Conservation (phyloP, 108 stramenopile genomes). For the Conticribra guillardii region DNA sequence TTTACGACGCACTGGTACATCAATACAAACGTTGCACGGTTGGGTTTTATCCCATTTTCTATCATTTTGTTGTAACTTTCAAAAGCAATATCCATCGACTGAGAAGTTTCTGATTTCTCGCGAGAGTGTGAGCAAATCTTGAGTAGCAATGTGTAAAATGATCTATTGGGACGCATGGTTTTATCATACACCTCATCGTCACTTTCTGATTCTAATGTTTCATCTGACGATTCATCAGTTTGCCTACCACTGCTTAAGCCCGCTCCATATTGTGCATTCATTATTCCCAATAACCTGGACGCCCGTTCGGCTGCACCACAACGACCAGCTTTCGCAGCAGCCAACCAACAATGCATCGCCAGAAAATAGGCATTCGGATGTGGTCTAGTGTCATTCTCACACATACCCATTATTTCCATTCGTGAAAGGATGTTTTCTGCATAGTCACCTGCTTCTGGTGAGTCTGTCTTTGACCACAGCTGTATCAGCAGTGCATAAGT, state of each 20-base stretch:
- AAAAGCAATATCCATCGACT: conserved; percentile 37
- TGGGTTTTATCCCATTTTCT: conserved; percentile 23
- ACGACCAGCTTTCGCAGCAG: conserved; percentile 34
- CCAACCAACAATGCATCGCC: conserved; percentile 42
- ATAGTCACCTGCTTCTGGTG: conserved; percentile 43
- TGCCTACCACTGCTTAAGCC: background rate
- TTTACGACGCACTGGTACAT: conserved; percentile 37
- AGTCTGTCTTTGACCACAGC: conserved; percentile 40
- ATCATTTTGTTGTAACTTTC: conserved; percentile 43
- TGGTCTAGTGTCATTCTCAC: conserved; percentile 20
- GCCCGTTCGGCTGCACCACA: conserved; percentile 46
- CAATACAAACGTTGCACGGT: conserved; percentile 13
- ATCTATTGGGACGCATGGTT: background rate
- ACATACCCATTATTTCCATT: conserved; percentile 41
- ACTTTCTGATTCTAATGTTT: conserved; percentile 7
- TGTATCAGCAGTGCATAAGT: conserved; percentile 40
- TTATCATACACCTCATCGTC: conserved; percentile 9
- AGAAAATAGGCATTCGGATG: conserved; percentile 28
- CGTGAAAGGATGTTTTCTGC: conserved; percentile 51
- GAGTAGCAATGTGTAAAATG: conserved; percentile 21
- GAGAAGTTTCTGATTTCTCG: conserved; percentile 14
- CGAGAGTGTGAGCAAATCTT: conserved; percentile 35
- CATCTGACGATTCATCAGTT: background rate
- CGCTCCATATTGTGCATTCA: conserved; percentile 24
- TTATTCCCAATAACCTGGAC: conserved; percentile 21